phyloP scores from a whole-genome alignment of 352 stramenopile genomes.

The Phytophthora capsici region DNA sequence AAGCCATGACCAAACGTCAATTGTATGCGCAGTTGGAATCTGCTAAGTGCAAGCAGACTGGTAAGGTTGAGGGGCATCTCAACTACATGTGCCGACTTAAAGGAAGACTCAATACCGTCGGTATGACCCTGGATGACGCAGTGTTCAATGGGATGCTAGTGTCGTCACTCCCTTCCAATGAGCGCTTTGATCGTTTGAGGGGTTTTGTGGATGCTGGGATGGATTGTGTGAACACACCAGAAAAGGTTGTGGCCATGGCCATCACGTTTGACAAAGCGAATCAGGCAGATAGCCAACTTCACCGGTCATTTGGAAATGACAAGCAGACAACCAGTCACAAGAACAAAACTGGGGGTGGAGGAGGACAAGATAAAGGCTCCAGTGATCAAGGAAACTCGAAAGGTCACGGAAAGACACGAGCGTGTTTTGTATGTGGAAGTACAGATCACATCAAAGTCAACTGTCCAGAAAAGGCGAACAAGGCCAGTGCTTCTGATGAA shows the following conservation, averaged over 20 bases:
- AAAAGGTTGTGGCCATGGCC: constrained; percentile 5
- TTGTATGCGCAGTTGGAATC: constrained; percentile 9
- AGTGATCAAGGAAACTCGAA: not conserved
- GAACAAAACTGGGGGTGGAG: not conserved
- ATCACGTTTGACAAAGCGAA: constrained; percentile 22
- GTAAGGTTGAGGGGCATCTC: constrained; percentile 4
- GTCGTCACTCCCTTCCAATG: constrained; percentile 11
- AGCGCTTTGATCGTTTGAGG: constrained; percentile 9
- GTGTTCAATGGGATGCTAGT: constrained; percentile 17
- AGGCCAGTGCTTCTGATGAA: not conserved
- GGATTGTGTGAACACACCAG: constrained; percentile 12
- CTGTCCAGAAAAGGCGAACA: constrained; percentile 5
- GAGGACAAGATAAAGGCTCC: not conserved
- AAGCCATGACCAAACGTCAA: constrained; percentile 1
- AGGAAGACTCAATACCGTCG: constrained; percentile 2
- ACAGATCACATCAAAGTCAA: constrained; percentile 1
- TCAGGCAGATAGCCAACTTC: not conserved
- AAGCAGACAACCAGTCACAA: not conserved
- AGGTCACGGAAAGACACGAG: constrained; percentile 1
- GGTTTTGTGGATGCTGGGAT: constrained; percentile 7
- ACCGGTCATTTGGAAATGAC: constrained; percentile 8
- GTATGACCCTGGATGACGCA: constrained; percentile 10
- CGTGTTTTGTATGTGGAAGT: constrained; percentile 10
- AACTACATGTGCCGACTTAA: constrained; percentile 16
- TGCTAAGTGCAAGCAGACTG: constrained; percentile 1